These are phyloP conservation scores for Leptoxyphium fumago DNA, from an alignment of 2,329 filamentous ascomycete genomes.

Conservation along the genomic window DNA sequence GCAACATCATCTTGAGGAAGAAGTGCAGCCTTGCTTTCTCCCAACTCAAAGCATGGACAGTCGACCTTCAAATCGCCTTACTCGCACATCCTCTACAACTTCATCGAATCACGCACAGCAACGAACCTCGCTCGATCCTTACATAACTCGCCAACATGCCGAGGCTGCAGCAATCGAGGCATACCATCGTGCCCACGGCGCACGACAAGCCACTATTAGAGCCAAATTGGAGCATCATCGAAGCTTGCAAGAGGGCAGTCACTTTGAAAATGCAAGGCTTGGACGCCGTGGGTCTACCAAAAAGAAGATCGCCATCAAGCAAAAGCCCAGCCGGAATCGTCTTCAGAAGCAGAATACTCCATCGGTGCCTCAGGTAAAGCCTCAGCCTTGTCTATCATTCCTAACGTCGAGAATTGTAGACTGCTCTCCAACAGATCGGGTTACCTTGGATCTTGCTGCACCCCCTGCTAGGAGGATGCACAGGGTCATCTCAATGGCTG, in stretches of 20 bases:
- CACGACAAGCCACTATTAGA: conserved; percentile 15
- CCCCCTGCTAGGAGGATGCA: background rate
- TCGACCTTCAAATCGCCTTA: background rate
- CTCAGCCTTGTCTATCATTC: conserved; percentile 5
- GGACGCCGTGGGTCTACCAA: conserved; percentile 7
- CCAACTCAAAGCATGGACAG: background rate
- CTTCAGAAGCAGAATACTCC: background rate
- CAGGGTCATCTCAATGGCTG: background rate
- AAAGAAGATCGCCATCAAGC: conserved; percentile 4
- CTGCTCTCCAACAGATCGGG: background rate
- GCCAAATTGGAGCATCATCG: conserved; percentile 5
- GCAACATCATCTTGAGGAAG: too few species aligned
- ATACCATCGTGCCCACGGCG: conserved; percentile 38
- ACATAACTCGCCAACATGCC: conserved; percentile 44
- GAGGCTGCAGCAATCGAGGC: conserved; percentile 48
- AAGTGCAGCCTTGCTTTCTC: too few species aligned
- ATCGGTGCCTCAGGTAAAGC: conserved; percentile 1
- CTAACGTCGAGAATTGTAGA: conserved; percentile 7
- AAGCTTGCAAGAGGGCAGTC: conserved; percentile 19
- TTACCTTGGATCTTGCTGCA: background rate
- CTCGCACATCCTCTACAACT: conserved; percentile 13
- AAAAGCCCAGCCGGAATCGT: conserved; percentile 1
- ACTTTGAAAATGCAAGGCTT: conserved; percentile 18
- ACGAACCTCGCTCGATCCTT: conserved; percentile 16
- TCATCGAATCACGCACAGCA: conserved; percentile 9